phyloP scores from a whole-genome alignment of 139 green algal species.

The Volvox africanus region DNA sequence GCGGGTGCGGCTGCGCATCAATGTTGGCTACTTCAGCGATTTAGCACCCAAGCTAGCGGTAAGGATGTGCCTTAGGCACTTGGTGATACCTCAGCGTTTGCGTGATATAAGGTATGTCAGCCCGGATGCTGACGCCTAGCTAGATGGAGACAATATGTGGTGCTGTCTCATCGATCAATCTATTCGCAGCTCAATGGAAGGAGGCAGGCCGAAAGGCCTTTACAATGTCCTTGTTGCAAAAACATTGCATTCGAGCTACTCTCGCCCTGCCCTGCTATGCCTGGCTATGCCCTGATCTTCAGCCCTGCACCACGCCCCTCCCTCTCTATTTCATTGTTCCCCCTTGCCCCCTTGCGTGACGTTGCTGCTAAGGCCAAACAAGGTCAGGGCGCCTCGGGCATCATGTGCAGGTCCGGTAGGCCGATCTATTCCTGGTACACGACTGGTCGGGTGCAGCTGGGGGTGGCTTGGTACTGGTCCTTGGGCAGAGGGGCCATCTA shows the following conservation, averaged over 20 bases:
- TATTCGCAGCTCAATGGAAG: too few relatives aligned
- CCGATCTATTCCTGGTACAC: conserved; percentile 12
- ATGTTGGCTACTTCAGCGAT: background rate
- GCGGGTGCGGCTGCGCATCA: background rate
- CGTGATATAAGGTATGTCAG: too few relatives aligned
- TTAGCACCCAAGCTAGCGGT: background rate
- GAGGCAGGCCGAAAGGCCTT: too few relatives aligned
- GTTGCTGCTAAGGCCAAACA: background rate
- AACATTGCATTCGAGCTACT: too few relatives aligned
- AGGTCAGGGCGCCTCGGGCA: conserved; percentile 1
- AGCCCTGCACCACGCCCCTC: background rate
- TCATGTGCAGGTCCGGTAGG: background rate
- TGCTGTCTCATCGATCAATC: too few relatives aligned
- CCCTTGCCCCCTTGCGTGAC: background rate
- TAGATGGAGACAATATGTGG: too few relatives aligned
- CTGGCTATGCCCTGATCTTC: too few relatives aligned
- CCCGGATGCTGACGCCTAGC: too few relatives aligned
- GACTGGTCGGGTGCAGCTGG: background rate
- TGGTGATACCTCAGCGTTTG: too few relatives aligned
- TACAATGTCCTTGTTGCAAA: too few relatives aligned
- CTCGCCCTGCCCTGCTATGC: too few relatives aligned
- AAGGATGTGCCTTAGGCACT: background rate
- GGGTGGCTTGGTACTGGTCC: background rate
- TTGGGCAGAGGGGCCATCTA: conserved; percentile 3
- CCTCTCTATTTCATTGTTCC: background rate